A percentile compares a stretch with the other conserved stretches of the same genome.
phyloP scores from a whole-genome alignment of 2,329 filamentous ascomycete genomes.

The Xylariomycetidae sp. region DNA sequence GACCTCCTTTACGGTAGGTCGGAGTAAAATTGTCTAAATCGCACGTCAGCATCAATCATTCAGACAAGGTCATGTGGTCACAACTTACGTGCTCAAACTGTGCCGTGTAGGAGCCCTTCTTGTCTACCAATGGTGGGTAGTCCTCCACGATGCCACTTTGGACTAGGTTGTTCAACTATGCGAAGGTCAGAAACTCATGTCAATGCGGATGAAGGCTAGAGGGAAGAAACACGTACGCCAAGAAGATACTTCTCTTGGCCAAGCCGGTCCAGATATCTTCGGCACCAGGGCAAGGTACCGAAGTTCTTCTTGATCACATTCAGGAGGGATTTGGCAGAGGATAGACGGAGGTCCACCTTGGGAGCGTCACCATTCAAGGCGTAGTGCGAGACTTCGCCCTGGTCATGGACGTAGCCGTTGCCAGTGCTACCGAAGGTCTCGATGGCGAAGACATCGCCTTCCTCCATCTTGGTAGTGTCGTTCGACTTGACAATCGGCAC shows the following conservation, averaged over 20 bases:
- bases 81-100: conserved; percentile 89
- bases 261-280: conserved; percentile 86
- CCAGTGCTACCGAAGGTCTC: conserved; percentile 95
- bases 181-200: too few species aligned
- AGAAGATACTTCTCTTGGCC: conserved; percentile 92
- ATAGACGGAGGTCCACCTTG: conserved; percentile 70
- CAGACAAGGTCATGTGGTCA: not conserved
- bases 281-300: conserved; percentile 84
- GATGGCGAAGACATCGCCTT: conserved; percentile 91
- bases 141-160: conserved; percentile 79
- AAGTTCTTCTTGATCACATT: conserved; percentile 96
- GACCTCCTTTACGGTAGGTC: not conserved
- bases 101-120: conserved; percentile 91
- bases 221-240: conserved; percentile 59
- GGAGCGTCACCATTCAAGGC: conserved; percentile 68
- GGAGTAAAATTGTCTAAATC: conserved; percentile 10
- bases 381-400: conserved; percentile 89
- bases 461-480: conserved; percentile 95
- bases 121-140: conserved; percentile 84
- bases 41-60: not conserved
- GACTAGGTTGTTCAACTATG: conserved; percentile 79
- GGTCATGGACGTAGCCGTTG: conserved; percentile 80
- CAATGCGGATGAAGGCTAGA: too few species aligned
- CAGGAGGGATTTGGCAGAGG: conserved; percentile 79
- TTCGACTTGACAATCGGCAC: conserved; percentile 88